These are phyloP conservation scores for Xylaria sp. DNA, from an alignment of 2,329 filamentous ascomycete genomes.

Conservation along the genomic window DNA sequence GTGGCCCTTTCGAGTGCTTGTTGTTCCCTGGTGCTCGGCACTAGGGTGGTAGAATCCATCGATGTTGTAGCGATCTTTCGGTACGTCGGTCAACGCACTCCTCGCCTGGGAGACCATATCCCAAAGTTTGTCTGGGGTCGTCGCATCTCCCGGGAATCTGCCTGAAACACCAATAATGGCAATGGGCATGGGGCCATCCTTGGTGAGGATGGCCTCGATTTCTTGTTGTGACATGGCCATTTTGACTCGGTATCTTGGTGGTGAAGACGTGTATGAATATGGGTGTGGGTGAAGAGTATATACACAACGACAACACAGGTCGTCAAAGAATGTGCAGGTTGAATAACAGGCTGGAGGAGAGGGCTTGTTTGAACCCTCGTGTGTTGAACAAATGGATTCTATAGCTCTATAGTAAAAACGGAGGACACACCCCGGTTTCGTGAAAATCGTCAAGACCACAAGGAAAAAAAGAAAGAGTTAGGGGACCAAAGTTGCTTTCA, in stretches of 20 bases:
- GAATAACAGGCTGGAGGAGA: slow-evolving; percentile 37
- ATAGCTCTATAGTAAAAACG: slow-evolving; percentile 35
- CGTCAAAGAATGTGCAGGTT: slow-evolving; percentile 36
- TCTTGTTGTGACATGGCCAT: slow-evolving; percentile 42
- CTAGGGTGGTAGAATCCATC: slow-evolving; percentile 48
- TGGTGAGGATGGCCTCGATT: slow-evolving; percentile 43
- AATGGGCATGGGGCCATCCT: slow-evolving; percentile 46
- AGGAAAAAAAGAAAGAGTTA: slow-evolving; percentile 33
- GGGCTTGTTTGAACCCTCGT: slow-evolving; percentile 37
- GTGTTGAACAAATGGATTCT: slow-evolving; percentile 41
- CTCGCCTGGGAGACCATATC: slow-evolving; percentile 45
- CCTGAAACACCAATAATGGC: slow-evolving; percentile 47
- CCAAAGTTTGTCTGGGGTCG: slow-evolving; percentile 46
- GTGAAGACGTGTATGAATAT: slow-evolving; percentile 21
- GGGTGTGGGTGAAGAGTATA: slow-evolving; percentile 27
- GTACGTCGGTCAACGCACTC: slow-evolving; percentile 46
- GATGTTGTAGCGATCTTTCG: slow-evolving; percentile 46
- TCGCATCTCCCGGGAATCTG: slow-evolving; percentile 47
- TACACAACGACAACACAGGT: slow-evolving; percentile 27
- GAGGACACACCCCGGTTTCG: slow-evolving; percentile 32
- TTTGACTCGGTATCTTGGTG: slow-evolving; percentile 28
- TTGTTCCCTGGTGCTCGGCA: slow-evolving; percentile 45
- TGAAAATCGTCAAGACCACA: slow-evolving; percentile 42
- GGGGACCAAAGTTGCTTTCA: slow-evolving; percentile 22
- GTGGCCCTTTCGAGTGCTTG: slow-evolving; percentile 45